Percentiles rank a stretch among this genome's conserved stretches.
These are phyloP conservation scores for Arthrobotrys iridis DNA, from an alignment of 2,329 filamentous ascomycete species.

Conservation along the genomic window DNA sequence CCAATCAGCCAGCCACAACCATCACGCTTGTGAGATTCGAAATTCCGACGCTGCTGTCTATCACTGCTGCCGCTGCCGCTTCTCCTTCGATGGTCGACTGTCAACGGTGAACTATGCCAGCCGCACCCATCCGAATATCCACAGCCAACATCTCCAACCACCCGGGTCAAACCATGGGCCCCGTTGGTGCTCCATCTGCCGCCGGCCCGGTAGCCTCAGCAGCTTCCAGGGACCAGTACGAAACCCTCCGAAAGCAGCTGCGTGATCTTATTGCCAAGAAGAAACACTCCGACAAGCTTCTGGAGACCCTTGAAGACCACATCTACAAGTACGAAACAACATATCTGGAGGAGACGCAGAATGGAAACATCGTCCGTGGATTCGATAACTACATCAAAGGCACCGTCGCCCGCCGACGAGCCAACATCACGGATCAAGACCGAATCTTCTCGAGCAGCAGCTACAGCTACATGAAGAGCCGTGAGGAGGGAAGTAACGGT, in stretches of 20 bases:
- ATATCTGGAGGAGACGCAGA: constrained; percentile 89
- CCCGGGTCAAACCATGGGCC: constrained; percentile 36
- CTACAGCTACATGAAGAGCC: constrained; percentile 56
- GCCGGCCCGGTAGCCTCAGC: constrained; percentile 41
- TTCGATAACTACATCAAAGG: constrained; percentile 99
- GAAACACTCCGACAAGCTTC: constrained; percentile 66
- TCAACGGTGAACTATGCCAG: constrained; percentile 31
- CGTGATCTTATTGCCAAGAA: constrained; percentile 59
- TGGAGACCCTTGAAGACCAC: constrained; percentile 75
- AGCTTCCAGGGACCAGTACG: constrained; percentile 55
- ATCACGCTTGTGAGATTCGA: no score
- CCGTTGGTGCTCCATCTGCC: constrained; percentile 35
- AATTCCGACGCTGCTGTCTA: no score
- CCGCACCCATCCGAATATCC: constrained; percentile 26
- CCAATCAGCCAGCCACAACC: not conserved
- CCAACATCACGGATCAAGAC: constrained; percentile 74
- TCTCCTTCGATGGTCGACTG: not conserved
- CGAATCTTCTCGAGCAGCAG: constrained; percentile 72
- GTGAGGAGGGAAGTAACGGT: constrained; percentile 40
- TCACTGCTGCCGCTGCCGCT: no score
- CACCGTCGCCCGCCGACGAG: constrained; percentile 73
- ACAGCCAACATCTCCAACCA: constrained; percentile 25
- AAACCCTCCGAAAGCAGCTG: constrained; percentile 58
- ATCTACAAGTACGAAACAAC: constrained; percentile 84
- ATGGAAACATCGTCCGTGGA: constrained; percentile 94